Base-by-base conservation (phyloP, 1,139 yeast species). In the Lodderomyces jiufengensis region DNA sequence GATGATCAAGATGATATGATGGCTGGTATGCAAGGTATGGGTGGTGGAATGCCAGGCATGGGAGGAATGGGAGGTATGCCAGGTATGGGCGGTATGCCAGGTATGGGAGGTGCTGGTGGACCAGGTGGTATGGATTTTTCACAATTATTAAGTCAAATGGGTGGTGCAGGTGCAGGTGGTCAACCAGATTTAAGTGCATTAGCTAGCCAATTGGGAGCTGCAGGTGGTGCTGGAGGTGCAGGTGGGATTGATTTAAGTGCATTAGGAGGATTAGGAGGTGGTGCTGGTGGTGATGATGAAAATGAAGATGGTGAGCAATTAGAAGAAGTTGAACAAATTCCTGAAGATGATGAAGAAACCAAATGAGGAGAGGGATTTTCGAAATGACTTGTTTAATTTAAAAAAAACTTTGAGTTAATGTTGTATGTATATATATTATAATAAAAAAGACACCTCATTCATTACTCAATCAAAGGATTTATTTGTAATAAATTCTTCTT, bases 81-180 rank as follows among this genome's bases (percentile, higher is more conserved):
- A 40, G 58, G 62, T 25, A 45, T 54, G 45, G 59, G 54, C n/a
- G 59, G 54, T 21, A 31, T 59, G 47, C 55, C 66, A 43, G 52
- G 57, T 45, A 24, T 34, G 29, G 39, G 70, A 15, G 64, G 61
- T 9, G 29, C 30, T n/a, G 38, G 38, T 25, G 38, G 35, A 4
- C 24, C 34, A 4, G 40, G 59, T 12, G 59, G 59, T 28, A n/a
- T n/a, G n/a, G n/a, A n/a, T n/a, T n/a, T n/a, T n/a, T n/a, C n/a
- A n/a, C n/a, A n/a, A n/a, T n/a, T n/a, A n/a, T n/a, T n/a, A n/a
- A 60, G 68, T 44, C 72, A 66, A 57, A 64, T 67, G 51, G 73
- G 73, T 31, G 65, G 61, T 48, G 70, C 68, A 31, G 70, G 49
- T 15, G 55, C 38, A 10, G 38, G 33, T 25, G 42, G 39, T 14